A percentile compares a stretch with the other conserved stretches of the same genome.
These are phyloP conservation scores for Mycogone perniciosa DNA, from an alignment of 2,329 filamentous ascomycete genomes.

Conservation along the genomic window DNA sequence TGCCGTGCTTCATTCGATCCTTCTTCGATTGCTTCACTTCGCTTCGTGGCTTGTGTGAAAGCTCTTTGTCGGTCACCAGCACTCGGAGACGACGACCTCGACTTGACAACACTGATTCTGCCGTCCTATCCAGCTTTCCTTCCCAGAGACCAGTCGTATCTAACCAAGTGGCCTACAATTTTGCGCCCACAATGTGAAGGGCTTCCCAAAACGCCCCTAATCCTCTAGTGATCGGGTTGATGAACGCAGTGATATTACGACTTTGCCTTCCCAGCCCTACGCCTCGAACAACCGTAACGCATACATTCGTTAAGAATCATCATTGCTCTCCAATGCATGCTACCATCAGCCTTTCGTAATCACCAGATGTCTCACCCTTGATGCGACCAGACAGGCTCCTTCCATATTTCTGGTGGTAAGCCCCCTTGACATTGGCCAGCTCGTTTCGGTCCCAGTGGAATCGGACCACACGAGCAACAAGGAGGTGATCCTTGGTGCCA, in stretches of 20 bases:
- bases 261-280: neutral
- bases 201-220: neutral
- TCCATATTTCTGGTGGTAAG: slow-evolving; percentile 66
- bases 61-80: no score
- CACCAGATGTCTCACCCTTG: slow-evolving; percentile 75
- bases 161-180: neutral
- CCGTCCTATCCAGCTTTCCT: neutral
- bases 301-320: neutral
- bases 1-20: no score
- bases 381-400: slow-evolving; percentile 64
- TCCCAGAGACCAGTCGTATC: neutral
- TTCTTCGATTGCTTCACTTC: no score
- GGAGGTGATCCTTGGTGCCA: slow-evolving; percentile 78
- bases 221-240: neutral
- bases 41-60: no score
- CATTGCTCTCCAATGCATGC: slow-evolving; percentile 52
- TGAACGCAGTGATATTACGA: no score
- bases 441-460: slow-evolving; percentile 76
- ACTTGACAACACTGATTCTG: neutral
- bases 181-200: neutral
- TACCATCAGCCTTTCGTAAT: slow-evolving; percentile 72
- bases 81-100: no score
- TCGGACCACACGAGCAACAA: slow-evolving; percentile 71
- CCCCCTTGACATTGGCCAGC: slow-evolving; percentile 70
- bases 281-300: neutral